These are phyloP conservation scores for Rhizodiscina lignyota DNA, from an alignment of 495 filamentous ascomycete genomes.

Conservation along the genomic window DNA sequence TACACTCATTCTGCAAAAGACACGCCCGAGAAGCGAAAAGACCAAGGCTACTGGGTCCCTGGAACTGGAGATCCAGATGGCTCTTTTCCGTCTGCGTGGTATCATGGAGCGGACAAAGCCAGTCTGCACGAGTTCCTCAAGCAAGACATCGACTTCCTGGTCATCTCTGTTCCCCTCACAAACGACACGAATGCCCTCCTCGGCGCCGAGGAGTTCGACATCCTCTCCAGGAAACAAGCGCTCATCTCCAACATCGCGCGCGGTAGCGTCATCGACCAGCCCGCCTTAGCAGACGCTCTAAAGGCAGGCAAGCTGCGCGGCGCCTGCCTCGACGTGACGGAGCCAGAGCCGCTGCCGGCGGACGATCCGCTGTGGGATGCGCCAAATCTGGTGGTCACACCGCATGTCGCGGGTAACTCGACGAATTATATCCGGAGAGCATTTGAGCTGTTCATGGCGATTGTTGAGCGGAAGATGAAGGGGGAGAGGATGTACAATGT, in stretches of 20 bases:
- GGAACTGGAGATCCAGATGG: conserved; percentile 68
- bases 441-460: conserved; percentile 41
- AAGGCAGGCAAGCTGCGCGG: conserved; percentile 38
- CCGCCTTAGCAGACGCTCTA: conserved; percentile 47
- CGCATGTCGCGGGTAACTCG: conserved; percentile 55
- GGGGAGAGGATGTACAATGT: conserved; percentile 51
- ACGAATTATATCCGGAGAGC: conserved; percentile 41
- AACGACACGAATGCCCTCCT: conserved; percentile 46
- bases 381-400: conserved; percentile 59
- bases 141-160: conserved; percentile 55
- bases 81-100: conserved; percentile 53
- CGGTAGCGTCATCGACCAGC: conserved; percentile 53
- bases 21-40: conserved; percentile 38
- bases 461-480: conserved; percentile 38
- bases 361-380: conserved; percentile 57
- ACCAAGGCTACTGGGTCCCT: conserved; percentile 52
- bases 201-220: conserved; percentile 44
- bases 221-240: conserved; percentile 37
- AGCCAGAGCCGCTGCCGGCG: conserved; percentile 62
- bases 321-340: conserved; percentile 70
- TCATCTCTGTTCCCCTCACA: conserved; percentile 59
- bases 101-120: conserved; percentile 42
- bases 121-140: conserved; percentile 48
- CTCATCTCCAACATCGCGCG: conserved; percentile 62
- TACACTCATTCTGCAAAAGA: conserved; percentile 51